Percentiles rank a stretch among this genome's conserved stretches.
These are phyloP conservation scores for Parachlorella kessleri DNA, from an alignment of 139 green algal genomes.

Conservation along the genomic window DNA sequence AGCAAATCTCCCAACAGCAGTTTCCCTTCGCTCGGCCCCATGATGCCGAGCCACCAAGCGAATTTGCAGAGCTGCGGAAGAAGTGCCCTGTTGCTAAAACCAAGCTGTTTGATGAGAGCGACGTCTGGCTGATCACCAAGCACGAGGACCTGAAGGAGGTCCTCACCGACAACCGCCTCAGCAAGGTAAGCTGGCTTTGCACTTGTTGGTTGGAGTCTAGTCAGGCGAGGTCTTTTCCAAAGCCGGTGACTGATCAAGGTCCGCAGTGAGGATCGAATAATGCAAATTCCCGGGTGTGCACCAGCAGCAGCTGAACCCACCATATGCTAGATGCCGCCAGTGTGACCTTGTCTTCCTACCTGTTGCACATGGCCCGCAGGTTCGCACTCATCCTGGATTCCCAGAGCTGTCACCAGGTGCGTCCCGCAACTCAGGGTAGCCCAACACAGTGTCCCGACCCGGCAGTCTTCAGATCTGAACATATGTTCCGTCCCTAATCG, in stretches of 20 bases:
- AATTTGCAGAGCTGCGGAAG: slow-evolving; percentile 7
- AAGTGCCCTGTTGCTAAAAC: slow-evolving; percentile 9
- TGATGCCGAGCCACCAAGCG: background rate
- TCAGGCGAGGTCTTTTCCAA: too few species aligned
- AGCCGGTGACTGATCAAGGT: too few species aligned
- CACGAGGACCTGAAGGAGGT: slow-evolving; percentile 33
- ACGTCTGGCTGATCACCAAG: slow-evolving; percentile 43
- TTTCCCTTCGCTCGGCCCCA: slow-evolving; percentile 1
- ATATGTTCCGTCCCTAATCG: too few species aligned
- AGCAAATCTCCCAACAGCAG: too few species aligned
- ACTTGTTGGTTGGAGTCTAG: too few species aligned
- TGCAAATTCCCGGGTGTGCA: too few species aligned
- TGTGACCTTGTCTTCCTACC: background rate
- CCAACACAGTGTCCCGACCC: too few species aligned
- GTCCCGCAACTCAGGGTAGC: too few species aligned
- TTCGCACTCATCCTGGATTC: slow-evolving; percentile 48
- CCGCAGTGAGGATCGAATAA: too few species aligned
- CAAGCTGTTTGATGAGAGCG: slow-evolving; percentile 39
- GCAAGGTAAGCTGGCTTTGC: slow-evolving; percentile 35
- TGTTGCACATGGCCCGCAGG: slow-evolving; percentile 24
- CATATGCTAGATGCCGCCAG: too few species aligned
- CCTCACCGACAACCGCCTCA: slow-evolving; percentile 40
- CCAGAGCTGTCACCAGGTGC: slow-evolving; percentile 38
- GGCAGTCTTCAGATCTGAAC: too few species aligned
- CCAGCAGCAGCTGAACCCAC: too few species aligned